Evolutionary conservation across 345 rosid genomes (phyloP), one percentile per base, ranked within the genome.

Genomic region (Hevea brasiliensis): DNA sequence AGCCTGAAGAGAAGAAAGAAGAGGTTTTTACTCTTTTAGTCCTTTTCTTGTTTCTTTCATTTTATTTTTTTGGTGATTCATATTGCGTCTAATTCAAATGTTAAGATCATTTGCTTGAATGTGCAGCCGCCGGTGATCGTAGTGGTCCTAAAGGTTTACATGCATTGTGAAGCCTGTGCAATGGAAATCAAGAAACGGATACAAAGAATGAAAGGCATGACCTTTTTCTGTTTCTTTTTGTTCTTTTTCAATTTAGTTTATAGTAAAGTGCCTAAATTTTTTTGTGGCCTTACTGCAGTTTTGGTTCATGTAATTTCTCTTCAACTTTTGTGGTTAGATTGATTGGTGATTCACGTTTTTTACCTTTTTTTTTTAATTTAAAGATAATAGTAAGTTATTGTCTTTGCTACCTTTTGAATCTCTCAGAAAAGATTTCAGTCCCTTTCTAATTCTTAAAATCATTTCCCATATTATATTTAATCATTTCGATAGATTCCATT

Each of bases 141-240:
- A 6, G 92, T 91, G 83, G 90, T 91, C 58, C 85, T 95, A 3
- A 85, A 76, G 75, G 96, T 91, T 50, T 85, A 85, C 83, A 95
- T 95, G 99, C 98, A 95, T 67, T 95, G 99, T 58, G 99, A 95
- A 61, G 98, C 93, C 56, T 95, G 99, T 79, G 89, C 98, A 15
- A 87, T 83, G 74, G 92, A 68, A 77, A 90, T 91, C 81, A 87
- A 91, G 88, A 95, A 92, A 86, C 90, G 96, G 75, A 93, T 95
- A 78, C 86, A 65, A 74, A 83, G 86, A 77, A 92, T 95, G 96
- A 87, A 93, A 89, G 99, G 99, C 85, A 53, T 13, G 77, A 8
- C 2, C 37, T 21, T 58, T 58, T 48, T 47, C 24, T 65, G 40
- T 12, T 0, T 55, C 42, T 11, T 23, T 32, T 17, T 48, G 44